A percentile compares a stretch with the other conserved stretches of the same genome.
Conservation (phyloP, 768 basidiomycete genomes). For the Lactarius tabidus region DNA sequence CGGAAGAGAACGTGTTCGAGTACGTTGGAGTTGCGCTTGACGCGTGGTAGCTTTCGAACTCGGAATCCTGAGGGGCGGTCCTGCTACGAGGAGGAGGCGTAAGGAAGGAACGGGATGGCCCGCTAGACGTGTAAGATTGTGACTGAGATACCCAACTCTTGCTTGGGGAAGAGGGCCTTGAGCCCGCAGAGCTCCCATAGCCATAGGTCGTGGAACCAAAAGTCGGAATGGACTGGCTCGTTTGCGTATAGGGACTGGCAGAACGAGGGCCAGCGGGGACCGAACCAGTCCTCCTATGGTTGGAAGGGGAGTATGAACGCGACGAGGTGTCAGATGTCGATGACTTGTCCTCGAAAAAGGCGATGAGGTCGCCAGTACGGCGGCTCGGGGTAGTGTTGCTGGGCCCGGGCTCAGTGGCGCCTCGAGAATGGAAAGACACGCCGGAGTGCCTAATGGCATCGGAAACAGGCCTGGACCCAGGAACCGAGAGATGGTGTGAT, state of each 20-base stretch:
- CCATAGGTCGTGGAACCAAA: conserved; percentile 37
- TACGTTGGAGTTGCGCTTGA: conserved; percentile 29
- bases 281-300: conserved; percentile 56
- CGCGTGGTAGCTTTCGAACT: conserved; percentile 33
- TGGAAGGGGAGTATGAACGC: conserved; percentile 32
- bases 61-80: conserved; percentile 30
- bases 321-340: conserved; percentile 30
- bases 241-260: conserved; percentile 36
- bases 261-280: conserved; percentile 37
- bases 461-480: conserved; percentile 34
- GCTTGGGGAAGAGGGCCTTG: conserved; percentile 47
- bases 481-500: conserved; percentile 35
- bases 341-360: conserved; percentile 62
- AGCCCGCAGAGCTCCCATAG: conserved; percentile 35
- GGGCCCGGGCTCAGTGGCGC: conserved; percentile 52
- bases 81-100: conserved; percentile 43
- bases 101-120: conserved; percentile 37
- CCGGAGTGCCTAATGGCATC: conserved; percentile 44
- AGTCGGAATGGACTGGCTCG: conserved; percentile 41
- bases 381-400: conserved; percentile 41
- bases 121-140: conserved; percentile 25
- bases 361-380: conserved; percentile 66
- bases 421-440: conserved; percentile 45
- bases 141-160: conserved; percentile 40
- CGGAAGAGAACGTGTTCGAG: conserved; percentile 42